Evolutionary conservation across 179 eudicot species (phyloP).

Genomic region (Silene coronaria): DNA sequence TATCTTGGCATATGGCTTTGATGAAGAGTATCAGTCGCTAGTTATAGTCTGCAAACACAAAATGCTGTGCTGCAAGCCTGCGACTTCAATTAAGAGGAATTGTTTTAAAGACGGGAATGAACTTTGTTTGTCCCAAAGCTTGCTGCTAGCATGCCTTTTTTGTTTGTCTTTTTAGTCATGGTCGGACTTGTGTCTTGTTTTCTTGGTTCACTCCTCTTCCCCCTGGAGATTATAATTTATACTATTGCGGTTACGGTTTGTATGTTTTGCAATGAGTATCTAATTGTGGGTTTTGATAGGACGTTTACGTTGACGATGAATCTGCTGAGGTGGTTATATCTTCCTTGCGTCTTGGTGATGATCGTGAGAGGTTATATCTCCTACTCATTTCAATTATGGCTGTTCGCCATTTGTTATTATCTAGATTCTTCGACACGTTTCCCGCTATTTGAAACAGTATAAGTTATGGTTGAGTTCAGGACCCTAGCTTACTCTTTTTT

Average conservation of each 20-base stretch:
- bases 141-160: background rate
- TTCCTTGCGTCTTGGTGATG: conserved; percentile 80
- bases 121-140: no score
- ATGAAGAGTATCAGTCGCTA: background rate
- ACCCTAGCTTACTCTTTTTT: no score
- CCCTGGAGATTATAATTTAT: background rate
- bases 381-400: no score
- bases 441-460: background rate
- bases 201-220: background rate
- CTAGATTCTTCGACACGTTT: background rate
- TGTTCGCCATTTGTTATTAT: background rate
- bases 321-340: conserved; percentile 95
- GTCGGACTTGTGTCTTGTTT: no score
- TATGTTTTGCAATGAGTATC: conserved; percentile 8
- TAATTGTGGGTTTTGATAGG: conserved; percentile 38
- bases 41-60: no score
- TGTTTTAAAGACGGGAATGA: no score
- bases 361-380: conserved; percentile 49
- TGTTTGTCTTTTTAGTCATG: background rate
- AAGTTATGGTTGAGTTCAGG: no score
- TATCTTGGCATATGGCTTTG: no score
- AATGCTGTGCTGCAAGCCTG: no score
- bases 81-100: no score
- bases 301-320: conserved; percentile 88
- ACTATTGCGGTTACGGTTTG: background rate